Base-by-base conservation (phyloP, 352 stramenopile genomes). In the Globisporangium radiosum region DNA sequence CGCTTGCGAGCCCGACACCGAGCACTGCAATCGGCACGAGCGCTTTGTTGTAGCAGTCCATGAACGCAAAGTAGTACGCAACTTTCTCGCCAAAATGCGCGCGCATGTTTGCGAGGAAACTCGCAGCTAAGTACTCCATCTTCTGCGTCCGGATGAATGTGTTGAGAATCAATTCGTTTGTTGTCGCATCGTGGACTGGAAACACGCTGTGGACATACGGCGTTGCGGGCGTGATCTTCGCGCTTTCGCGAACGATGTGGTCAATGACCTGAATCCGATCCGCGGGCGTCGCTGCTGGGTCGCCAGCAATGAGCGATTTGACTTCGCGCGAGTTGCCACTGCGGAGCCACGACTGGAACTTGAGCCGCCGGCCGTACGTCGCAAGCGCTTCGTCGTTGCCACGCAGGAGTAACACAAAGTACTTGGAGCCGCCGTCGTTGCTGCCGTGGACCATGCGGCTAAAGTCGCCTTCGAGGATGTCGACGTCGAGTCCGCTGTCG, bases 1-100 rank as follows among this genome's bases (percentile, higher is more conserved):
- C 70, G 54, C 74, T 85, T 40, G 81, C 87, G 50, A 93, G 65
- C 40, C 90, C 38, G 38, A 93, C 66, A 2, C 84, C 84, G 5
- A 94, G 60, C 37, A 92, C 57, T 1, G 84, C 84, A 50, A 94
- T 85, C n/a, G 81, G 84, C 9, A 89, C 61, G 37, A 94, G 64
- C 49, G 79, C 66, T 61, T 90, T 94, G 68, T 92, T 94, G 80
- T 94, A 94, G 51, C 85, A 90, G 69, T 91, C 80, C 63, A 88
- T 87, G 60, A 91, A 94, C 9, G 81, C 80, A 47, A 94, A 94
- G 57, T 94, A 94, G 63, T 88, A 94, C 17, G 81, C 81, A 15
- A 94, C 81, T 56, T 90, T 91, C 62, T 92, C 84, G 39, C 84
- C 84, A 69, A 94, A 94, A 54, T 94, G 79, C 52, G 74, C 78